Conservation (phyloP, 768 basidiomycete species). For the Psilocybe tampanensis region DNA sequence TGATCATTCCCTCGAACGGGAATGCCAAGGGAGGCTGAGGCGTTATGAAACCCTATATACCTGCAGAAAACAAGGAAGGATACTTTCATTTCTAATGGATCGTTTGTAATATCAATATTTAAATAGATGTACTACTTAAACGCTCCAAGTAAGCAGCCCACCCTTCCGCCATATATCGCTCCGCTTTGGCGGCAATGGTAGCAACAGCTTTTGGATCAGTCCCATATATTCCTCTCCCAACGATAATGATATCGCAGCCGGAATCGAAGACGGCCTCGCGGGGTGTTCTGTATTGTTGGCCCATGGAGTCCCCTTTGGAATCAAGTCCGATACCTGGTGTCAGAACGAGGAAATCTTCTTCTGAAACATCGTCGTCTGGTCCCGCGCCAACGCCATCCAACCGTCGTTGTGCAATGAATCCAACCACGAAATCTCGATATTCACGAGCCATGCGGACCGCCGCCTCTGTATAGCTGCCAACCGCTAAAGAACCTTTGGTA, state of each 20-base stretch:
- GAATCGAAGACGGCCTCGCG: constrained; percentile 75
- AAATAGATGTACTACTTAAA: constrained; percentile 18
- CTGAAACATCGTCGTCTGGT: constrained; percentile 29
- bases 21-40: constrained; percentile 15
- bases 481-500: constrained; percentile 82
- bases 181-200: constrained; percentile 65
- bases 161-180: constrained; percentile 81
- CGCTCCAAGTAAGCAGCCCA: constrained; percentile 89
- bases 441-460: constrained; percentile 88
- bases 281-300: constrained; percentile 95
- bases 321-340: constrained; percentile 94
- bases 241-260: constrained; percentile 96
- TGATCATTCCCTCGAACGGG: constrained; percentile 34
- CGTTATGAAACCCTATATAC: no score
- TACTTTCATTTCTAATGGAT: no score
- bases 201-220: constrained; percentile 46
- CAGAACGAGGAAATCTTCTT: constrained; percentile 87
- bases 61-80: no score
- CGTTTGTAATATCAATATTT: constrained; percentile 3
- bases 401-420: constrained; percentile 90
- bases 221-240: constrained; percentile 93
- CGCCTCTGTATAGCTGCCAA: constrained; percentile 79
- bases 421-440: constrained; percentile 87
- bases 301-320: constrained; percentile 78
- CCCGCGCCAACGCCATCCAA: constrained; percentile 68